A percentile compares a stretch with the other conserved stretches of the same genome.
Evolutionary conservation across 2,329 filamentous ascomycete species (phyloP).

Genomic region (Septoria petroselini): DNA sequence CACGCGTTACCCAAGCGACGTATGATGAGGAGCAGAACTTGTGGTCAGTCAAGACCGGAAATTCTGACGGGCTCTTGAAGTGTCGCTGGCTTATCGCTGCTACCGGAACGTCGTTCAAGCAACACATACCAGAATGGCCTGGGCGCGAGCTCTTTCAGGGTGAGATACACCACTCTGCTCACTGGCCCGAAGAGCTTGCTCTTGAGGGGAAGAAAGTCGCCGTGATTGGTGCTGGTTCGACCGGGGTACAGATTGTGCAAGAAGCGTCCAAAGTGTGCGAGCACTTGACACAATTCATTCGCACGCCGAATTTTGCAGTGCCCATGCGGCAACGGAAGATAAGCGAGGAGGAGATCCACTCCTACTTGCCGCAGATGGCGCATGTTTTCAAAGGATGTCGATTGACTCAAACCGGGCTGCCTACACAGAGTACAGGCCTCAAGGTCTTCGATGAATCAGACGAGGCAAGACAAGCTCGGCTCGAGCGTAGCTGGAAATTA

Average conservation of each 20-base stretch:
- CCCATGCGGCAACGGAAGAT: conserved; percentile 54
- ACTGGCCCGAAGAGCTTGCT: conserved; percentile 39
- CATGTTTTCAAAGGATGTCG: conserved; percentile 45
- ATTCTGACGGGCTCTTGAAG: no score
- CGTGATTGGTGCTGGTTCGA: conserved; percentile 45
- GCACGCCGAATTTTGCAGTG: conserved; percentile 63
- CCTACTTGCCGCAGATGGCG: conserved; percentile 43
- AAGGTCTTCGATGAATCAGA: conserved; percentile 49
- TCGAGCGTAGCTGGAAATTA: conserved; percentile 42
- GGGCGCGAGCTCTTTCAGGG: conserved; percentile 43
- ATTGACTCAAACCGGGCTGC: conserved; percentile 50
- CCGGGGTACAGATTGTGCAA: conserved; percentile 43
- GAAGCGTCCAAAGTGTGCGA: conserved; percentile 34
- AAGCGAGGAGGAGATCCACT: conserved; percentile 52
- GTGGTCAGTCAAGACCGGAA: conserved; percentile 54
- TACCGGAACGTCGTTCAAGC: no score
- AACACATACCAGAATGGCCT: conserved; percentile 41
- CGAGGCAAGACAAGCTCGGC: conserved; percentile 44
- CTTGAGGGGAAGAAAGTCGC: conserved; percentile 41
- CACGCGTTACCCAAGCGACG: conserved; percentile 52
- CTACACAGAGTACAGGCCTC: conserved; percentile 51
- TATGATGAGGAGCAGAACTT: conserved; percentile 49
- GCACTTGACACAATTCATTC: conserved; percentile 59
- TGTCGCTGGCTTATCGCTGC: conserved; percentile 42
- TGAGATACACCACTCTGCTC: conserved; percentile 41